Conservation (phyloP, 2,329 filamentous ascomycete species). For the Neofusicoccum cordaticola region DNA sequence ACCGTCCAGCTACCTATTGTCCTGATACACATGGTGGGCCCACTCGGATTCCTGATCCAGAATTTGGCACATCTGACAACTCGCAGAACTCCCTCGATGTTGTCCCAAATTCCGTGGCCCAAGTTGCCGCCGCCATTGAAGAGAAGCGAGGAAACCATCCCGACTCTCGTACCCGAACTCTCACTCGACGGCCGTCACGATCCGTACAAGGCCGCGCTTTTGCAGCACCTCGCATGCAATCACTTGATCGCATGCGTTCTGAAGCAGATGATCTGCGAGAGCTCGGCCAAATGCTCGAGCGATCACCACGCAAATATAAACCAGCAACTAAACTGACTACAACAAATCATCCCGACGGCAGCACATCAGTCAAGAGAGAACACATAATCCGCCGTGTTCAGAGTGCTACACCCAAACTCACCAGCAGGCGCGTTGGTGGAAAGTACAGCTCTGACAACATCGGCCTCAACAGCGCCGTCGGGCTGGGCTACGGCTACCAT, state of each 20-base stretch:
- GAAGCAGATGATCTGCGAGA: conserved; percentile 37
- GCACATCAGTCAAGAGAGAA: conserved; percentile 4
- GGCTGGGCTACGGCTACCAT: conserved; percentile 10
- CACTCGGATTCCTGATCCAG: not conserved
- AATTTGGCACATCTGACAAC: not conserved
- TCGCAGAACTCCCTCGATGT: conserved; percentile 54
- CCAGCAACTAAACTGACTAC: conserved; percentile 18
- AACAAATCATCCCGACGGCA: conserved; percentile 15
- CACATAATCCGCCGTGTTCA: conserved; percentile 11
- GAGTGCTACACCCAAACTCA: not conserved
- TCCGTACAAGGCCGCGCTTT: conserved; percentile 52
- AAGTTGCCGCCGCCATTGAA: conserved; percentile 55
- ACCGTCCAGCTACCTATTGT: conserved; percentile 55
- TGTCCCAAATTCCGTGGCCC: conserved; percentile 53
- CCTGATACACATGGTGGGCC: conserved; percentile 51
- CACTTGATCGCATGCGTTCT: conserved; percentile 45
- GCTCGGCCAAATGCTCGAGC: conserved; percentile 41
- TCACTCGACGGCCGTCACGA: conserved; percentile 36
- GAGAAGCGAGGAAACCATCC: conserved; percentile 41
- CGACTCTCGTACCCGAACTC: not conserved
- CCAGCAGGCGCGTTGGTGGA: not conserved
- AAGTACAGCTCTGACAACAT: conserved; percentile 6
- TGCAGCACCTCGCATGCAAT: conserved; percentile 51
- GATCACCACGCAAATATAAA: conserved; percentile 43
- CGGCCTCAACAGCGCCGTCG: conserved; percentile 8